Base-by-base conservation (phyloP, 164 flowering plant genomes). In the Protea cynaroides region DNA sequence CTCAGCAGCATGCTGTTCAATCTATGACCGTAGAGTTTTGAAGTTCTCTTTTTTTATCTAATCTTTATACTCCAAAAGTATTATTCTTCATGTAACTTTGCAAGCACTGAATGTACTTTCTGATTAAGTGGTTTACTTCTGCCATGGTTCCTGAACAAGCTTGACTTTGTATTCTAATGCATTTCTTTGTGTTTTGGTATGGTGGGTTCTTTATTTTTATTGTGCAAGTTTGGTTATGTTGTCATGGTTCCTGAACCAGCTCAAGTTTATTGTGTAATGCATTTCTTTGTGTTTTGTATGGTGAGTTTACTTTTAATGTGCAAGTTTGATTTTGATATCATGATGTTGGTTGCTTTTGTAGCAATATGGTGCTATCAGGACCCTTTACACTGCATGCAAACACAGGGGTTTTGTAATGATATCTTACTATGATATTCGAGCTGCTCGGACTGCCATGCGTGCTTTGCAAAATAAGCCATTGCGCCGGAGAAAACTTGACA, bases 391-490 rank as follows among this genome's bases (percentile, higher is more conserved):
- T 68, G 85, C 99, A 65, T 92, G 96, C 76, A 95, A 95, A 77
- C 98, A 92, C 70, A 81, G 99, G 77, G 99, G 99, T 57, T 95
- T 95, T 78, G 99, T 95, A 76, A 95, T 95, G 96, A 95, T 95
- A 67, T 87, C 96, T 55, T 95, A 95, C 74, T 95, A 95, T 81
- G 99, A 95, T 71, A 95, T 95, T 50, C 86, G 98, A 61, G 84
- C 87, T 74, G 98, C 99, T 67, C 82, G 99, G 72, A 84, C 89
- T 64, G 99, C 99, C 24, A 95, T 95, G 99, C 94, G 98, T 52
- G 82, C 86, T 24, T 73, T 95, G 36, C 99, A 95, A 64, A 90
- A 92, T 70, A 95, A 90, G 79, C 98, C 99, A 12, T 61, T 95
- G 55, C 73, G 97, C 7, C 77, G 98, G 70, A 92, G 99, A 74